Evolutionary conservation across 2,329 filamentous ascomycete species (phyloP), one percentile per base, ranked within the genome.

Genomic region (Alternaria metachromatica): DNA sequence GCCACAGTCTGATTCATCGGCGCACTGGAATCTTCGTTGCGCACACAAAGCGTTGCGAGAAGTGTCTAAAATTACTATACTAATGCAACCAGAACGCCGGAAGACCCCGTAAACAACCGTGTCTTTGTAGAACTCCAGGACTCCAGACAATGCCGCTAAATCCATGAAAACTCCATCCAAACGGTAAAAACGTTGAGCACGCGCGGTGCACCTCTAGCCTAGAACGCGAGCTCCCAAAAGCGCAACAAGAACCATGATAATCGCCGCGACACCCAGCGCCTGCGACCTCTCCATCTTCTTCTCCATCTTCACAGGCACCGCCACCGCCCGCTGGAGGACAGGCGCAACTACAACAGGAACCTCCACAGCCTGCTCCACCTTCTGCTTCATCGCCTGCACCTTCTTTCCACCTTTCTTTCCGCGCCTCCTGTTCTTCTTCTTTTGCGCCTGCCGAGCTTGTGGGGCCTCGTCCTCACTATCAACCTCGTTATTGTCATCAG

Each of bases 341-440:
- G 26, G 26, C 26, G 26, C 26, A 20, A 50, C 2, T 7, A 37
- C 15, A 20, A 20, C 28, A n/a, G 28, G 18, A 41, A 21, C 13
- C 13, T 53, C 20, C 30, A 25, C 30, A 53, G 30, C 8, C 11
- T 53, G 49, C 3, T 41, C 20, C 30, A 37, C 37, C 30, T 53
- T 53, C 6, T 53, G 28, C 49, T 53, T 53, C 9, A 37, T 20
- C 30, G 15, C 37, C n/a, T 55, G 53, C 53, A 23, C 23, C 23
- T 55, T 55, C 45, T 51, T 51, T 2, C 55, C 50, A 21, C 58
- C 50, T 13, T 55, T 60, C 30, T 46, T 51, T 7, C 60, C 49
- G 11, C 55, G 49, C 50, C 55, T 60, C 4, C 49, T 55, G 13
- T 53, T 53, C 30, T 60, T 63, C 1, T 55, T 55, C 8, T 23